Evolutionary conservation across 1,284 basidiomycete species (phyloP).

Genomic region (Tremellales sp.): DNA sequence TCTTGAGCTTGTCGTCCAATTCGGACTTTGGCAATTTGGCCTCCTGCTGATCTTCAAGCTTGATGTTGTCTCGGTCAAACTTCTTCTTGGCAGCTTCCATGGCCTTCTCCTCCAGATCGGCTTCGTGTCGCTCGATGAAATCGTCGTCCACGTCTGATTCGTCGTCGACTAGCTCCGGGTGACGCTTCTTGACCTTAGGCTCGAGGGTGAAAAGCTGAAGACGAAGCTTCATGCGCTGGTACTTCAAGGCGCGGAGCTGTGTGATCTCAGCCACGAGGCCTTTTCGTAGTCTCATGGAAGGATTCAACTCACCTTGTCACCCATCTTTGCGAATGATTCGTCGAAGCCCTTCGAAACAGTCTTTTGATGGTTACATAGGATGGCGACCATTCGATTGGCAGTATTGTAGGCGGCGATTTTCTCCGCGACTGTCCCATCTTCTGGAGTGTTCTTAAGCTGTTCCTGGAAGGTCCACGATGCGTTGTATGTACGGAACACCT

Average conservation of each 20-base stretch:
- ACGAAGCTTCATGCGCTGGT: conserved; percentile 88
- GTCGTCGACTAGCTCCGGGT: conserved; percentile 64
- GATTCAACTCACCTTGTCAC: conserved; percentile 67
- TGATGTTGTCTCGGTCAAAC: conserved; percentile 83
- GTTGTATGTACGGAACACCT: conserved; percentile 99
- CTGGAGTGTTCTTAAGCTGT: conserved; percentile 72
- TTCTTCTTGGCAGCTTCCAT: conserved; percentile 84
- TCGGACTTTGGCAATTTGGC: conserved; percentile 61
- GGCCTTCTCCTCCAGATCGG: conserved; percentile 70
- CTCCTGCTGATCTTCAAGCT: conserved; percentile 66
- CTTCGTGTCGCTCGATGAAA: conserved; percentile 79
- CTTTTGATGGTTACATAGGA: conserved; percentile 97
- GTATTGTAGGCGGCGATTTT: conserved; percentile 93
- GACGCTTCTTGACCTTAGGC: conserved; percentile 74
- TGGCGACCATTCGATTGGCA: conserved; percentile 90
- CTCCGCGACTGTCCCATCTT: conserved; percentile 73
- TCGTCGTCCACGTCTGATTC: conserved; percentile 94
- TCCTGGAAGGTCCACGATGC: conserved; percentile 91
- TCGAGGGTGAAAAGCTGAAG: conserved; percentile 72
- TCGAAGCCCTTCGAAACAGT: conserved; percentile 85
- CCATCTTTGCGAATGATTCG: conserved; percentile 86
- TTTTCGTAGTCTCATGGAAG: neutral
- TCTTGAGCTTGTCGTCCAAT: conserved; percentile 72
- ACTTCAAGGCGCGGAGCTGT: conserved; percentile 69
- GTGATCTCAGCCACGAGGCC: conserved; percentile 1